A percentile compares a stretch with the other conserved stretches of the same genome.
Conservation (phyloP, 2,329 filamentous ascomycete species). For the Keithomyces neogunnii region DNA sequence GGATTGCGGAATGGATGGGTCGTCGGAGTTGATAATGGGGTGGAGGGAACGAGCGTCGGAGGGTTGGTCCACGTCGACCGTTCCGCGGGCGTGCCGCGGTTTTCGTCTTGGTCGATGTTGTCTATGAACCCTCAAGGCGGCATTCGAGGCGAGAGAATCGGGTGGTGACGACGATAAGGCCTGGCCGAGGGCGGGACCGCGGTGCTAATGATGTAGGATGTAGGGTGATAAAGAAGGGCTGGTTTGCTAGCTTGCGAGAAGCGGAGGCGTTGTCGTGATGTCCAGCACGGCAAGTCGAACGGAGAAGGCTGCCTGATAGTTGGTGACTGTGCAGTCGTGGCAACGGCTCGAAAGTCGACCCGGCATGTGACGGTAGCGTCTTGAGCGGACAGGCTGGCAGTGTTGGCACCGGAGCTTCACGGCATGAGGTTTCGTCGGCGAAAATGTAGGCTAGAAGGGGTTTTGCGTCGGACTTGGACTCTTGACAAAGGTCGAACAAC, state of each 20-base stretch:
- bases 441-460: not conserved
- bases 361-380: not conserved
- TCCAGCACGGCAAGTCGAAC: too few relatives aligned
- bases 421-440: not conserved
- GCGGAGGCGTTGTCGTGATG: too few relatives aligned
- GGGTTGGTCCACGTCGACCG: constrained; percentile 32
- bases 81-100: constrained; percentile 32
- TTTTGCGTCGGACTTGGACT: not conserved
- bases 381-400: not conserved
- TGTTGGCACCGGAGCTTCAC: not conserved
- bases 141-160: constrained; percentile 10
- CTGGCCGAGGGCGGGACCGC: not conserved
- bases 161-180: not conserved
- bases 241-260: not conserved
- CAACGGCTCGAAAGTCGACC: not conserved
- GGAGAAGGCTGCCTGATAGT: not conserved
- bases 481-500: not conserved
- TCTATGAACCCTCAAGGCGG: constrained; percentile 1
- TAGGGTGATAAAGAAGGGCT: not conserved
- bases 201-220: not conserved
- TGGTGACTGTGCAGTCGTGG: not conserved
- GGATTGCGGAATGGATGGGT: constrained; percentile 50
- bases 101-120: constrained; percentile 6
- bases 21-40: constrained; percentile 46
- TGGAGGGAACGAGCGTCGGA: constrained; percentile 22